A percentile compares a stretch with the other conserved stretches of the same genome.
These are phyloP conservation scores for Neurospora sp. DNA, from an alignment of 495 filamentous ascomycete species.

Conservation along the genomic window DNA sequence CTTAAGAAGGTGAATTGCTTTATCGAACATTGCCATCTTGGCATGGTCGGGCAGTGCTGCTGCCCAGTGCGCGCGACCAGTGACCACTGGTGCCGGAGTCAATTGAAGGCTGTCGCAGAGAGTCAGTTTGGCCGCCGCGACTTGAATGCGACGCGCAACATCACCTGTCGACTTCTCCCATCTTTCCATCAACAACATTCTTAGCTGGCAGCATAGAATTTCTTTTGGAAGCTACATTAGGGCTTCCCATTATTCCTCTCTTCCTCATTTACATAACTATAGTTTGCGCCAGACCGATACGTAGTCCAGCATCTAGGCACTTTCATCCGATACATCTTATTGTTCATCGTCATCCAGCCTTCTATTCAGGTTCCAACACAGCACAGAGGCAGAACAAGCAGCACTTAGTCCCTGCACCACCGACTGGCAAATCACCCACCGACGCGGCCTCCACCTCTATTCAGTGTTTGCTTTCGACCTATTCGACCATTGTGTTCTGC, in stretches of 20 bases:
- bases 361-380: background rate
- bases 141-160: background rate
- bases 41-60: background rate
- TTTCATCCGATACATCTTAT: background rate
- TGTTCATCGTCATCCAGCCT: background rate
- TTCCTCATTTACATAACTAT: background rate
- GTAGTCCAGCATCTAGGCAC: background rate
- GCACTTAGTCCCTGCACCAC: background rate
- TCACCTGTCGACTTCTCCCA: background rate
- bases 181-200: background rate
- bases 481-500: background rate
- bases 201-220: background rate
- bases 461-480: background rate
- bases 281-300: background rate
- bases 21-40: background rate
- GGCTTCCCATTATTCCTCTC: background rate
- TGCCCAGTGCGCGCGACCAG: background rate
- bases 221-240: background rate
- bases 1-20: background rate
- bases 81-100: background rate
- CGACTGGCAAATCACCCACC: background rate
- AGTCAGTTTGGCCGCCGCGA: background rate
- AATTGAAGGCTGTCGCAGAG: background rate
- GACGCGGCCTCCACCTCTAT: background rate
- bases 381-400: background rate